Base-by-base conservation (phyloP, 106 monocot genomes). In the Narthecium ossifragum region DNA sequence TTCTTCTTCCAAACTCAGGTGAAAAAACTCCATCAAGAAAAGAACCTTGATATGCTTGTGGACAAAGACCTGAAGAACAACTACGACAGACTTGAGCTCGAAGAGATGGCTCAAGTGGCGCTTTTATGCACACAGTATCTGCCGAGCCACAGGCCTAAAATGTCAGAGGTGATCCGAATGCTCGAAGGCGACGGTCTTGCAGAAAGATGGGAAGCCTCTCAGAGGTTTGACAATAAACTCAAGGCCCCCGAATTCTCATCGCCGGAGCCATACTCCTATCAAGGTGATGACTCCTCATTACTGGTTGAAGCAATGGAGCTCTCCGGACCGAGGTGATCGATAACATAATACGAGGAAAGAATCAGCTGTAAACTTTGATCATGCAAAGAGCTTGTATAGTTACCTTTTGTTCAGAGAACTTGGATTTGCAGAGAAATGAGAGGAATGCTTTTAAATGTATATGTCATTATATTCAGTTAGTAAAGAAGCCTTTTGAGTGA, bases 251-350 rank as follows among this genome's bases (percentile, higher is more conserved):
- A 85, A 13, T 68, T 68, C 9, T 70, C 71, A 14, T 81, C 73
- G 2, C 75, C 79, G 0, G 74, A 77, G 32, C 43, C 59, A 1
- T 86, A 68, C 67, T 94, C 93, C 0, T 83, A 86, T 33, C 73
- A 80, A 26, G 83, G 83, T 0, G 89, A 96, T 53, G 83, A 90
- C 66, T 96, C 90, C 1, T 83, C 76, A 11, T 43, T 83, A 12
- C 34, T 86, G 34, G 78, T 86, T 14, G 80, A 83, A 60, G 90
- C 90, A 32, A 82, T 96, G 46, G 94, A 96, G 75, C 90, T 96
- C 34, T 96, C 94, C 14, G 90, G 94, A 8, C 94, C 94, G 5
- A 74, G 94, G 70, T 96, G 65, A 85, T 26, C n/a, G n/a, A n/a
- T n/a, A n/a, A n/a, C n/a, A n/a, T n/a, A n/a, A n/a, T n/a, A n/a